These are phyloP conservation scores for Stromatinia cepivora DNA, from an alignment of 2,329 filamentous ascomycete genomes.

Conservation along the genomic window DNA sequence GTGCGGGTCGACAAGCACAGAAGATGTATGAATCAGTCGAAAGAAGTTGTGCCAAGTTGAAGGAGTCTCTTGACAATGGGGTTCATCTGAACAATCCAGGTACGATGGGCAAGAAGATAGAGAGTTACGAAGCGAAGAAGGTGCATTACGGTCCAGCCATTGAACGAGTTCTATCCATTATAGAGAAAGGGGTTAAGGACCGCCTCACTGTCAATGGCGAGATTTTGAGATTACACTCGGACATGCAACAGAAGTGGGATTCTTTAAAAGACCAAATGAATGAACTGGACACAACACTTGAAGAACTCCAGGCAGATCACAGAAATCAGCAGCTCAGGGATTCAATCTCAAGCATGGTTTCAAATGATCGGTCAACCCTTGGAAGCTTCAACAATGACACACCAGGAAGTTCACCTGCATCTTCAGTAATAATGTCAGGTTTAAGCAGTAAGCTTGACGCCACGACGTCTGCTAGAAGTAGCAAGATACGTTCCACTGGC, in stretches of 20 bases:
- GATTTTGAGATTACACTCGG: constrained; percentile 80
- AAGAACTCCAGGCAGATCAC: constrained; percentile 65
- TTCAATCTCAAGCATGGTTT: constrained; percentile 85
- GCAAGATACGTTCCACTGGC: constrained; percentile 37
- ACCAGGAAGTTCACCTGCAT: constrained; percentile 63
- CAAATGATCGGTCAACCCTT: constrained; percentile 49
- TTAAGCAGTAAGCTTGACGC: constrained; percentile 45
- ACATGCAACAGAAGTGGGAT: constrained; percentile 82
- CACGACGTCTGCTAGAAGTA: constrained; percentile 38
- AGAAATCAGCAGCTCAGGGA: constrained; percentile 79
- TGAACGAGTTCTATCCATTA: constrained; percentile 85
- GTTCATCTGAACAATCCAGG: constrained; percentile 71
- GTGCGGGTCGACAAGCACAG: constrained; percentile 85
- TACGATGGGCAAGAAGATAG: constrained; percentile 76
- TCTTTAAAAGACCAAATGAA: constrained; percentile 73
- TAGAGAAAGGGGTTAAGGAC: constrained; percentile 92
- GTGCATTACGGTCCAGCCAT: constrained; percentile 92
- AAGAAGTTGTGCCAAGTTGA: constrained; percentile 78
- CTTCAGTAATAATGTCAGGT: constrained; percentile 59
- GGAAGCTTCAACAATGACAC: constrained; percentile 47
- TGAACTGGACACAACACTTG: constrained; percentile 72
- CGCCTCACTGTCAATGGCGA: constrained; percentile 96
- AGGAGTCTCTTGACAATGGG: constrained; percentile 73
- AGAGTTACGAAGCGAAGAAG: constrained; percentile 94
- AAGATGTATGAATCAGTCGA: constrained; percentile 98